Percentiles rank a stretch among this genome's conserved stretches.
Conservation (phyloP, 306 rosid species). For the Hylodesmum podocarpum region DNA sequence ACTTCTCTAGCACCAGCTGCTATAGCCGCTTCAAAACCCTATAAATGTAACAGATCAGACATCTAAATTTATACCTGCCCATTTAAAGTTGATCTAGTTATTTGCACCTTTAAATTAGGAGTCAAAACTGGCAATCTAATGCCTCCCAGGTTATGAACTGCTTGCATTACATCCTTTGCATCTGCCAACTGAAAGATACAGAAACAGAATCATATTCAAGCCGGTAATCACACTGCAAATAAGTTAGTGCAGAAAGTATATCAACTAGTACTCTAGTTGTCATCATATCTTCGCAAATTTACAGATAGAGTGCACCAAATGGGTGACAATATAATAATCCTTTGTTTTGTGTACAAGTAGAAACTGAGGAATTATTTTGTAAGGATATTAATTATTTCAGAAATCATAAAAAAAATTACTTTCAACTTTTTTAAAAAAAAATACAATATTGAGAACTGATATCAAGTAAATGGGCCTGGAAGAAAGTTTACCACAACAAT, state of each 20-base stretch:
- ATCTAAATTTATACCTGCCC: not conserved
- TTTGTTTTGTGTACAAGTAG: not conserved
- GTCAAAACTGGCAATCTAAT: constrained; percentile 80
- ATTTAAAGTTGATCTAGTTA: not conserved
- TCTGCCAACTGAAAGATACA: constrained; percentile 66
- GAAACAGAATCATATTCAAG: not conserved
- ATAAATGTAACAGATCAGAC: constrained; percentile 26
- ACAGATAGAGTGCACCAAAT: not conserved
- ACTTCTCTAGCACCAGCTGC: constrained; percentile 90
- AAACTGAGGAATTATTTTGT: not conserved
- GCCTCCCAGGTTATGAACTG: constrained; percentile 58
- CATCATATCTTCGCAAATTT: constrained; percentile 1
- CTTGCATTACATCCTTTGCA: constrained; percentile 83
- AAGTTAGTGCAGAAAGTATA: constrained; percentile 2
- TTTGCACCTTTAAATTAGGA: constrained; percentile 73
- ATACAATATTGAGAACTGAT: not conserved
- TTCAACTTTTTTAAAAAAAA: not conserved
- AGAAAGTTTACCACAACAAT: constrained; percentile 1
- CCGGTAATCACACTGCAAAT: not conserved
- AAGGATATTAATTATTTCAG: not conserved
- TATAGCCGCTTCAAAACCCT: constrained; percentile 90
- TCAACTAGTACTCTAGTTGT: constrained; percentile 6
- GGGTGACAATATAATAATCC: not conserved
- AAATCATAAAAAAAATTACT: not conserved
- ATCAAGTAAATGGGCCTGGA: not conserved